Evolutionary conservation across 1,284 basidiomycete genomes (phyloP).

Genomic region (Leccinum cinnamomeum): DNA sequence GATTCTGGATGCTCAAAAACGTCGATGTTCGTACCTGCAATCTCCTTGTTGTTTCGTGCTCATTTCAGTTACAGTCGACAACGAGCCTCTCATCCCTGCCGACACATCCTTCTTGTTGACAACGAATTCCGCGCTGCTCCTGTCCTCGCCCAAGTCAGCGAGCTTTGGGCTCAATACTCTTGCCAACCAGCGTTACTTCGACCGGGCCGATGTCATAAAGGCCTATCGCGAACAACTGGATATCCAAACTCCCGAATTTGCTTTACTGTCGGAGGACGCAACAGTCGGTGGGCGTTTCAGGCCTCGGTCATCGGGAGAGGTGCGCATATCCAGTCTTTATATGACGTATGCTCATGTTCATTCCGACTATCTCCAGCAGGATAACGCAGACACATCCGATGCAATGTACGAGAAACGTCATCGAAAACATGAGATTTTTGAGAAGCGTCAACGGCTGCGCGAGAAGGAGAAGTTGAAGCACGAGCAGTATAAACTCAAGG

Average conservation of each 20-base stretch:
- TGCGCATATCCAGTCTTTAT: slow-evolving; percentile 40
- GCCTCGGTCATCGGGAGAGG: slow-evolving; percentile 65
- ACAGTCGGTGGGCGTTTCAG: slow-evolving; percentile 66
- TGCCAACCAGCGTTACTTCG: slow-evolving; percentile 73
- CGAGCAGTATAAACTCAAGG: slow-evolving; percentile 88
- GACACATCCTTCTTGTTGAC: slow-evolving; percentile 67
- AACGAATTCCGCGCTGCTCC: slow-evolving; percentile 54
- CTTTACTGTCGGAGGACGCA: slow-evolving; percentile 55
- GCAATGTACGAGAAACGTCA: slow-evolving; percentile 83
- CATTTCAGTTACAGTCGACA: slow-evolving; percentile 55
- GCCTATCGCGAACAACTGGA: slow-evolving; percentile 63
- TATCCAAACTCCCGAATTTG: slow-evolving; percentile 75
- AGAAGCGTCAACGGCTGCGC: slow-evolving; percentile 80
- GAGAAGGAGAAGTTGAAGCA: slow-evolving; percentile 91
- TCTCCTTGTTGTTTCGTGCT: slow-evolving; percentile 18
- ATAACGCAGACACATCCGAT: slow-evolving; percentile 76
- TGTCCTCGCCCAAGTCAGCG: slow-evolving; percentile 37
- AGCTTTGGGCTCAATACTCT: slow-evolving; percentile 51
- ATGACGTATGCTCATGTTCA: slow-evolving; percentile 14
- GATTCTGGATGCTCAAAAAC: slow-evolving; percentile 80
- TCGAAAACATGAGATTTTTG: slow-evolving; percentile 82
- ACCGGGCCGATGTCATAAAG: slow-evolving; percentile 70
- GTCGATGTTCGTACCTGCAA: slow-evolving; percentile 61
- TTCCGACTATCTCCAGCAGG: slow-evolving; percentile 26
- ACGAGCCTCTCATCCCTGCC: slow-evolving; percentile 66